Evolutionary conservation across 352 stramenopile species (phyloP).

Genomic region (Globisporangium okanoganense): DNA sequence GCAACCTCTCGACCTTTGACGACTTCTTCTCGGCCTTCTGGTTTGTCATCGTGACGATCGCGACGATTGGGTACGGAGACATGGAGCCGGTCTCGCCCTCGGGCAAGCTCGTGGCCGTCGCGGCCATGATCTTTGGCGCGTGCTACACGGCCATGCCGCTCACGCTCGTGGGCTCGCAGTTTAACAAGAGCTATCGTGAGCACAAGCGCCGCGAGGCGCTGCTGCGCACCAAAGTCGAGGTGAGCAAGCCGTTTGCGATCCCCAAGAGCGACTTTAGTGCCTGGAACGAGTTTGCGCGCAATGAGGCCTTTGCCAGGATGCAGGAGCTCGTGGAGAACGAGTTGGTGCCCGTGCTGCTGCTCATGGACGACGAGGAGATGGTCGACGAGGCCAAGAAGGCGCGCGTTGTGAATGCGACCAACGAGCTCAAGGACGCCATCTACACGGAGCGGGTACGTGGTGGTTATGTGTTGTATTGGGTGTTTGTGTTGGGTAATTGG

Average conservation of each 20-base stretch:
- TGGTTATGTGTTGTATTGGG: not conserved
- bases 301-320: conserved; percentile 46
- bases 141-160: conserved; percentile 82
- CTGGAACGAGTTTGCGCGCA: conserved; percentile 50
- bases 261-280: conserved; percentile 31
- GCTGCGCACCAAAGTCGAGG: conserved; percentile 64
- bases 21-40: conserved; percentile 83
- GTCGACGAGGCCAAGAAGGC: conserved; percentile 44
- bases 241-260: conserved; percentile 59
- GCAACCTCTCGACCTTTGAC: conserved; percentile 64
- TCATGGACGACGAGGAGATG: conserved; percentile 42
- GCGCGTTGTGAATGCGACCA: conserved; percentile 21
- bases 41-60: conserved; percentile 81
- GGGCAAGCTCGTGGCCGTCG: conserved; percentile 66
- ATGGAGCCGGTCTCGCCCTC: conserved; percentile 66
- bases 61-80: conserved; percentile 72
- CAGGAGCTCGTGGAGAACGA: conserved; percentile 28
- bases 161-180: conserved; percentile 74
- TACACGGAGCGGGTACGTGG: conserved; percentile 40
- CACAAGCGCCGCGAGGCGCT: conserved; percentile 72
- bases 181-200: conserved; percentile 80
- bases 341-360: conserved; percentile 40
- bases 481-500: not conserved
- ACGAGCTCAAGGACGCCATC: conserved; percentile 49
- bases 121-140: conserved; percentile 79